A percentile compares a stretch with the other conserved stretches of the same genome.
Conservation (phyloP, 176 grass and related monocot species). For the bread wheat (Triticum aestivum) region IWGSC_CS_RefSeq_v2.1 NC_057800.1:527905669-527906168, state of each 20-base stretch:
- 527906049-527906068: conserved; percentile 79
- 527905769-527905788: conserved; percentile 87
- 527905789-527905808: conserved; percentile 32
- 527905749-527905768: conserved; percentile 96
- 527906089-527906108: conserved; percentile 1
- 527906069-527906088: conserved; percentile 19
- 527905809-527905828: neutral
- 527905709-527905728: conserved; percentile 32
- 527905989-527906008: conserved; percentile 96
- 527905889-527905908: neutral
- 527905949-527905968: conserved; percentile 99
- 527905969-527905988: conserved; percentile 95
- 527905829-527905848: neutral
- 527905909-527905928: conserved; percentile 12
- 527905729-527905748: conserved; percentile 73
- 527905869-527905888: neutral
- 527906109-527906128: neutral
- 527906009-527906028: conserved; percentile 82
- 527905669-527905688: conserved; percentile 24
- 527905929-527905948: conserved; percentile 95
- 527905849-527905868: neutral
- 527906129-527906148: neutral
- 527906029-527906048: conserved; percentile 94
- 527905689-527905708: conserved; percentile 39
- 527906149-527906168: neutral